These are phyloP conservation scores for Orbilia brochopaga DNA, from an alignment of 2,329 filamentous ascomycete genomes.

Conservation along the genomic window DNA sequence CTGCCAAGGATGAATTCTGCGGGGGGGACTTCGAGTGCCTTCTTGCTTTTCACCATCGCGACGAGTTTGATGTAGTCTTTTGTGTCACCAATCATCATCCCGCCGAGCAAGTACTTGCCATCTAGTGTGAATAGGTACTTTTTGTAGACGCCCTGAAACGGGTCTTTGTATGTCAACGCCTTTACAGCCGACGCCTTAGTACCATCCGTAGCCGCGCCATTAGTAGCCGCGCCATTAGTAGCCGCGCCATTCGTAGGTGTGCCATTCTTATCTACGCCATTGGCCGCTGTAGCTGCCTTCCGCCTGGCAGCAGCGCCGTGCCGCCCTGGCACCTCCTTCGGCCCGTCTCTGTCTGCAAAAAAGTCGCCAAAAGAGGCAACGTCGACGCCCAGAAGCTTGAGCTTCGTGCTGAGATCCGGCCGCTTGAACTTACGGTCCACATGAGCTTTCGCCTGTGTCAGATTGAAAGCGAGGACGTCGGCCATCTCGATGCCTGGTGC, in stretches of 20 bases:
- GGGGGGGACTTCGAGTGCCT: constrained; percentile 76
- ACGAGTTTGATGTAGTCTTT: constrained; percentile 89
- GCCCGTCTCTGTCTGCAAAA: constrained; percentile 85
- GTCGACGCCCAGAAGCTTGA: constrained; percentile 87
- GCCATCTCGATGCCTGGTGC: constrained; percentile 92
- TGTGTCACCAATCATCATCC: constrained; percentile 96
- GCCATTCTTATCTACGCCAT: constrained; percentile 13
- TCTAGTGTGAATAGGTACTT: constrained; percentile 91
- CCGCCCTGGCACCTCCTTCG: constrained; percentile 69
- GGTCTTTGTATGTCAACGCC: constrained; percentile 84
- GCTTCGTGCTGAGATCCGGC: constrained; percentile 87
- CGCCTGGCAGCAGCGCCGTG: constrained; percentile 29
- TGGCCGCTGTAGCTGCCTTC: constrained; percentile 11
- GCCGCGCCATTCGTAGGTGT: too few species aligned
- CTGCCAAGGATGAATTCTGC: constrained; percentile 83
- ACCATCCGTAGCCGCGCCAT: too few species aligned
- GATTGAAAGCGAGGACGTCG: constrained; percentile 86
- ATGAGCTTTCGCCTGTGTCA: constrained; percentile 73
- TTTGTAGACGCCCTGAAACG: constrained; percentile 87
- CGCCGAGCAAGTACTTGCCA: constrained; percentile 87
- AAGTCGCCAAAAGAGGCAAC: constrained; percentile 94
- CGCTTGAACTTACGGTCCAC: constrained; percentile 72
- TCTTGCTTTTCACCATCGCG: constrained; percentile 83
- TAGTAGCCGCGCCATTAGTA: too few species aligned
- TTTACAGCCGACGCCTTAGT: constrained; percentile 68